phyloP scores from a whole-genome alignment of 2,329 filamentous ascomycete species.

The Ophiosphaerella korrae region DNA sequence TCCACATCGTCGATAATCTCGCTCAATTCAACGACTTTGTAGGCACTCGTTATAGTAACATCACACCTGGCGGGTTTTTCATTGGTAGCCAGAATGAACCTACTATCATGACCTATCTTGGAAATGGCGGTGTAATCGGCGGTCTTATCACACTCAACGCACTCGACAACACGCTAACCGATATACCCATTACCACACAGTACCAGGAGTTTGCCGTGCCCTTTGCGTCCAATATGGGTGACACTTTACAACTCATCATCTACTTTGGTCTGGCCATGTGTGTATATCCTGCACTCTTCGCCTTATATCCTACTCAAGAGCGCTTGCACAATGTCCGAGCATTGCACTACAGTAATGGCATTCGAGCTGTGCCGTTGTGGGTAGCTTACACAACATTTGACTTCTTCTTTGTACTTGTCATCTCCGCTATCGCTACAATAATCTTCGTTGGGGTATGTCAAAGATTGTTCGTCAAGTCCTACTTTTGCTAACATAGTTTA shows the following conservation, averaged over 20 bases:
- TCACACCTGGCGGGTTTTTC: slow-evolving; percentile 82
- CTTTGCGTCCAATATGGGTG: slow-evolving; percentile 69
- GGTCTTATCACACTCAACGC: slow-evolving; percentile 87
- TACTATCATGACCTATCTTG: slow-evolving; percentile 74
- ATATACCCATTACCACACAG: slow-evolving; percentile 70
- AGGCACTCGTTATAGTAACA: slow-evolving; percentile 64
- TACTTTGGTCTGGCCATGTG: slow-evolving; percentile 82
- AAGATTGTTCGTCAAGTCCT: too few species aligned
- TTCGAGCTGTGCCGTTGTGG: slow-evolving; percentile 82
- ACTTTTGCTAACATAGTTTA: slow-evolving; percentile 17
- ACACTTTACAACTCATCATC: slow-evolving; percentile 77
- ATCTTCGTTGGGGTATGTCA: slow-evolving; percentile 66
- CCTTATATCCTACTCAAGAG: slow-evolving; percentile 86
- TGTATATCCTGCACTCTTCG: slow-evolving; percentile 83
- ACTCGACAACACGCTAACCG: slow-evolving; percentile 76
- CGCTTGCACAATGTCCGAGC: slow-evolving; percentile 78
- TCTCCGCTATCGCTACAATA: slow-evolving; percentile 68
- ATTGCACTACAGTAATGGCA: slow-evolving; percentile 90
- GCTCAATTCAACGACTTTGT: slow-evolving; percentile 72
- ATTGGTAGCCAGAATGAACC: slow-evolving; percentile 66
- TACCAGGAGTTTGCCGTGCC: slow-evolving; percentile 79
- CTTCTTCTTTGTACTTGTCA: slow-evolving; percentile 71
- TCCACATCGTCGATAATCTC: slow-evolving; percentile 66
- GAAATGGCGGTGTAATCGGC: slow-evolving; percentile 65
- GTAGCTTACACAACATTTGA: slow-evolving; percentile 82